phyloP scores from a whole-genome alignment of 2,329 filamentous ascomycete genomes.

The Trichoderma sp. region DNA sequence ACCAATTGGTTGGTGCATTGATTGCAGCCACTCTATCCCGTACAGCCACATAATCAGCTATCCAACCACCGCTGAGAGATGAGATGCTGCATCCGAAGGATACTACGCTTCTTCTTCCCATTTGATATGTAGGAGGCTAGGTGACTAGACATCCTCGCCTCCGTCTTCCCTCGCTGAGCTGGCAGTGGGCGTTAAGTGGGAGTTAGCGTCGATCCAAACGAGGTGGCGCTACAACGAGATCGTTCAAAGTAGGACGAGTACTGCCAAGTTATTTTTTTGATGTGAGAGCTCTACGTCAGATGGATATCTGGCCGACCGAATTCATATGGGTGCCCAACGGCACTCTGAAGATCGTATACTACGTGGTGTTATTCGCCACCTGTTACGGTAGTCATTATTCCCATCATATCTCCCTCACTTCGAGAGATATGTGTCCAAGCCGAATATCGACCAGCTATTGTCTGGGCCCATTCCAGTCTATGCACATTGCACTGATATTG shows the following conservation, averaged over 20 bases:
- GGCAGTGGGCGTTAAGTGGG: conserved; percentile 3
- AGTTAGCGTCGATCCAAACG: conserved; percentile 16
- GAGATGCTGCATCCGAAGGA: conserved; percentile 9
- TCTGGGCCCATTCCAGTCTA: conserved; percentile 1
- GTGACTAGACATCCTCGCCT: neutral
- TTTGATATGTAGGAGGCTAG: neutral
- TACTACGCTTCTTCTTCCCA: neutral
- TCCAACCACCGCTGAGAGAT: conserved; percentile 1
- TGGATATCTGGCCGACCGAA: neutral
- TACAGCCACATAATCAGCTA: conserved; percentile 12
- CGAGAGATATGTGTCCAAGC: neutral
- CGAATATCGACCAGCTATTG: neutral
- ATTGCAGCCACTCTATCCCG: conserved; percentile 20
- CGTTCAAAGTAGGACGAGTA: neutral
- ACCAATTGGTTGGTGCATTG: conserved; percentile 13
- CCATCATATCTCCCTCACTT: neutral
- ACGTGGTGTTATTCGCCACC: neutral
- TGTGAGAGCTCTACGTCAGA: neutral
- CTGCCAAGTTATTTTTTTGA: neutral
- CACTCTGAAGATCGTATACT: neutral
- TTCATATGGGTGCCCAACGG: neutral
- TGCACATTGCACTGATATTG: neutral
- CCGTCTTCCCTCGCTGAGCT: conserved; percentile 9
- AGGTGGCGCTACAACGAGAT: conserved; percentile 20
- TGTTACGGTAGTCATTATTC: neutral